A percentile compares a stretch with the other conserved stretches of the same genome.
phyloP scores from a whole-genome alignment of 495 filamentous ascomycete genomes.

The Podospora bellae-mahoneyi region DNA sequence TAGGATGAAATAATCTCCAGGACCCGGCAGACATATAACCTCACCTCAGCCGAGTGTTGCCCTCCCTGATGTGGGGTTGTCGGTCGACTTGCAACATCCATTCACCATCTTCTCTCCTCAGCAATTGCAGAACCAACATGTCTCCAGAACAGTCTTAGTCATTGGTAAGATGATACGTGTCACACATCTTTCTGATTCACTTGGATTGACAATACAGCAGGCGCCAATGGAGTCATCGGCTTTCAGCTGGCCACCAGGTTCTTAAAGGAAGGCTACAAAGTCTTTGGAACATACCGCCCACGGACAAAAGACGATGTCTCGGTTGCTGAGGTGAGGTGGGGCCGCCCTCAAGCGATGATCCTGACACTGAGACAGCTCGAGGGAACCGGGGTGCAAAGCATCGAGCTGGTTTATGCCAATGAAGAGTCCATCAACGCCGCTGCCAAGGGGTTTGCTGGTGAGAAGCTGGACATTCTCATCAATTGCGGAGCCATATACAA shows the following conservation, averaged over 20 bases:
- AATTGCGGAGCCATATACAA: slow-evolving; percentile 17
- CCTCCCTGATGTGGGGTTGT: not conserved
- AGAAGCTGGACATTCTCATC: slow-evolving; percentile 7
- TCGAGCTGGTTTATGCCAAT: not conserved
- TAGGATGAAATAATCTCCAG: too few species aligned
- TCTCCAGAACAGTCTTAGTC: not conserved
- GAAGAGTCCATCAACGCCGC: not conserved
- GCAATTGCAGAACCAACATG: not conserved
- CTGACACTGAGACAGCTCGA: slow-evolving; percentile 3
- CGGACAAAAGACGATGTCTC: slow-evolving; percentile 13
- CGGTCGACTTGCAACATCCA: not conserved
- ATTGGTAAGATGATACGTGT: not conserved
- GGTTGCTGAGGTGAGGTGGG: slow-evolving; percentile 3
- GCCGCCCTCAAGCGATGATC: slow-evolving; percentile 12
- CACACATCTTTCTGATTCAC: not conserved
- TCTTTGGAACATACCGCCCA: slow-evolving; percentile 17
- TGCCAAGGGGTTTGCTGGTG: not conserved
- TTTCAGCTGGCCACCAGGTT: not conserved
- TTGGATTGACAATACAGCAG: not conserved
- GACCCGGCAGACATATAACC: not conserved
- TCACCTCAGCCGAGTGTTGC: not conserved
- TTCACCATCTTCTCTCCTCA: not conserved
- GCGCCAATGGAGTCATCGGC: not conserved
- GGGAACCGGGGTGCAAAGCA: not conserved
- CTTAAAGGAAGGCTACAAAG: slow-evolving; percentile 8